Conservation (phyloP, 179 eudicot species). For the Silene vulgaris region DNA sequence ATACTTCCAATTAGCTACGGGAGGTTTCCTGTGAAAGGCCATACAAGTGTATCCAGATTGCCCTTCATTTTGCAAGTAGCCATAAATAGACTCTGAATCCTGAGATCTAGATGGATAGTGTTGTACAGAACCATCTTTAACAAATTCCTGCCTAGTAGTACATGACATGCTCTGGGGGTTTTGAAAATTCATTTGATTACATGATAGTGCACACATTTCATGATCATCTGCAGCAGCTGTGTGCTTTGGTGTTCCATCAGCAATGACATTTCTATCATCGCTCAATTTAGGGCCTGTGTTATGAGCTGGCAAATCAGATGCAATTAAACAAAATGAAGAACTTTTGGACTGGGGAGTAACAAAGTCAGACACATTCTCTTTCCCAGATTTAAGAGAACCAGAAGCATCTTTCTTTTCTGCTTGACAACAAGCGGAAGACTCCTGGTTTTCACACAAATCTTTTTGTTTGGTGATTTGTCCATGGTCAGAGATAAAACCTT, state of each 20-base stretch:
- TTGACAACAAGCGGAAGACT: neutral
- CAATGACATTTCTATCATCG: conserved; percentile 9
- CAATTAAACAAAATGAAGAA: conserved; percentile 14
- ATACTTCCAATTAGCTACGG: conserved; percentile 31
- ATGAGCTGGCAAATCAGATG: conserved; percentile 13
- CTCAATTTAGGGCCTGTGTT: conserved; percentile 21
- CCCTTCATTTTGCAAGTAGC: conserved; percentile 26
- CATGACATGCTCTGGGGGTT: conserved; percentile 21
- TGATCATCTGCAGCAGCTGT: conserved; percentile 19
- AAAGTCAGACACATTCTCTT: neutral
- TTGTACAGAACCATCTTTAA: conserved; percentile 20
- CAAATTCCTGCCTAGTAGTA: conserved; percentile 24
- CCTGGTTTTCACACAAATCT: conserved; percentile 21
- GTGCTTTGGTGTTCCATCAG: conserved; percentile 20
- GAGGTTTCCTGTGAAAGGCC: conserved; percentile 57
- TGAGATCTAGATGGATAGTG: conserved; percentile 18
- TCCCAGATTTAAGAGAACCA: conserved; percentile 1
- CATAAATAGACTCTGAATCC: conserved; percentile 19
- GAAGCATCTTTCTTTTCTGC: conserved; percentile 18
- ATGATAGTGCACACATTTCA: conserved; percentile 16
- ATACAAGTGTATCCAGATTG: conserved; percentile 31
- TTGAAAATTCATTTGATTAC: conserved; percentile 25
- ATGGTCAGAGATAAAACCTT: conserved; percentile 19
- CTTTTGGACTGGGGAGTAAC: conserved; percentile 9
- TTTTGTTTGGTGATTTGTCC: conserved; percentile 15